These are phyloP conservation scores for Colletotrichum ledebouriae DNA, from an alignment of 2,329 filamentous ascomycete species.

Conservation along the genomic window DNA sequence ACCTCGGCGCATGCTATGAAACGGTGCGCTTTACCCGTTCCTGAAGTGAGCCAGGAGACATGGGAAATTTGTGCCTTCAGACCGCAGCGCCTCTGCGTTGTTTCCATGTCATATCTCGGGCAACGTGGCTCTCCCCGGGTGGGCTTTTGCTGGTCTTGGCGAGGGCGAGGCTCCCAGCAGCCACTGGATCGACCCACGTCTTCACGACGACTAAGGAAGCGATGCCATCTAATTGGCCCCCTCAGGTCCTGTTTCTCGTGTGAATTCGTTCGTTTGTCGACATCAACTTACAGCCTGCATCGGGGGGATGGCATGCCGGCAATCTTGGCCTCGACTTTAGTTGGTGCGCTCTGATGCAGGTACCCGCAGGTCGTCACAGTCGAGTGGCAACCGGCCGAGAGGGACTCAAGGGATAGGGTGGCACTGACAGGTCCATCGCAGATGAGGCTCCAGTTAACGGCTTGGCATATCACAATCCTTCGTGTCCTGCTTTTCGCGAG, in stretches of 20 bases:
- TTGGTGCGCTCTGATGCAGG: constrained; percentile 26
- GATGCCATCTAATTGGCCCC: constrained; percentile 5
- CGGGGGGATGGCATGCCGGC: not conserved
- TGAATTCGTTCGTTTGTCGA: not conserved
- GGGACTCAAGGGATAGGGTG: too few relatives aligned
- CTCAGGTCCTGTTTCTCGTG: not conserved
- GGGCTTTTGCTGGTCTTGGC: not conserved
- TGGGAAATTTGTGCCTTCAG: not conserved
- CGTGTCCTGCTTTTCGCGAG: too few relatives aligned
- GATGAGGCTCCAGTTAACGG: constrained; percentile 27
- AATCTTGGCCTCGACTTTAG: not conserved
- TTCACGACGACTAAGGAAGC: not conserved
- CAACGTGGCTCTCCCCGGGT: constrained; percentile 7
- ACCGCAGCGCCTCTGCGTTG: not conserved
- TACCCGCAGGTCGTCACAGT: constrained; percentile 29
- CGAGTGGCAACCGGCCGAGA: not conserved
- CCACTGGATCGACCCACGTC: constrained; percentile 15
- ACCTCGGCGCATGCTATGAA: constrained; percentile 34
- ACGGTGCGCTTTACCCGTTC: constrained; percentile 22
- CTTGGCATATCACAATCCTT: not conserved
- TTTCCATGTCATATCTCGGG: constrained; percentile 2
- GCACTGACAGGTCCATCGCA: constrained; percentile 2
- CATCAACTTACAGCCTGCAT: not conserved
- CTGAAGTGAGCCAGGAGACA: not conserved
- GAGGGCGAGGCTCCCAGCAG: not conserved